A percentile compares a stretch with the other conserved stretches of the same genome.
These are phyloP conservation scores for Psidium guajava DNA, from an alignment of 345 rosid species.

Conservation along the genomic window DNA sequence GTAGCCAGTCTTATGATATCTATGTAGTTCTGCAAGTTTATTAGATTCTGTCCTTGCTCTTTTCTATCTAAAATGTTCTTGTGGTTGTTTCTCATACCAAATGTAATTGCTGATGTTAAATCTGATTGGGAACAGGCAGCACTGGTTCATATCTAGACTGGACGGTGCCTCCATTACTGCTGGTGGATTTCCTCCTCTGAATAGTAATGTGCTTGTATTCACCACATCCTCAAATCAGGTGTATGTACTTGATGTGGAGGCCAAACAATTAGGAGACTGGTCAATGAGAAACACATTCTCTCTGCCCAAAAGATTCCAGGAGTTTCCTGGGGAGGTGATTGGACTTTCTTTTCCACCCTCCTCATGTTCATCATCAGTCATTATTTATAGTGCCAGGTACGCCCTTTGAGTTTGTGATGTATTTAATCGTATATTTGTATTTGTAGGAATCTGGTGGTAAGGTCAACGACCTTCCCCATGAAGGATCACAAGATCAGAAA, in stretches of 20 bases:
- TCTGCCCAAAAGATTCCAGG: conserved; percentile 76
- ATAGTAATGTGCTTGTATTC: conserved; percentile 57
- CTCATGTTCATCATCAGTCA: conserved; percentile 42
- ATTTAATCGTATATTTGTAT: background rate
- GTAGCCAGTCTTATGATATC: background rate
- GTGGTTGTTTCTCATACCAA: background rate
- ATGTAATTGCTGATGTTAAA: background rate
- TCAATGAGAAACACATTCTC: conserved; percentile 45
- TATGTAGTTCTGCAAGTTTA: background rate
- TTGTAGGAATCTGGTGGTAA: background rate
- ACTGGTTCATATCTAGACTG: conserved; percentile 88
- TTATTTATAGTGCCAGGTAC: conserved; percentile 87
- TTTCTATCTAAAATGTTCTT: background rate
- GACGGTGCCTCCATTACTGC: conserved; percentile 90
- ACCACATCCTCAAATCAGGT: conserved; percentile 82
- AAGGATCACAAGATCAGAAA: background rate
- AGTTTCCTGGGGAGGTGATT: conserved; percentile 92
- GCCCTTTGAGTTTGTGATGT: background rate
- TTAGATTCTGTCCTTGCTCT: background rate
- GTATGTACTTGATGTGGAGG: conserved; percentile 81
- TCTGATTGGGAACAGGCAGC: conserved; percentile 52
- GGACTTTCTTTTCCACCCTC: conserved; percentile 73
- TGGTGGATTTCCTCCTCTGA: conserved; percentile 76
- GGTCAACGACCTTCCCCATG: background rate
- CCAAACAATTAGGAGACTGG: conserved; percentile 88